phyloP scores from a whole-genome alignment of 331 rosid genomes.

The Quercus phellos region DNA sequence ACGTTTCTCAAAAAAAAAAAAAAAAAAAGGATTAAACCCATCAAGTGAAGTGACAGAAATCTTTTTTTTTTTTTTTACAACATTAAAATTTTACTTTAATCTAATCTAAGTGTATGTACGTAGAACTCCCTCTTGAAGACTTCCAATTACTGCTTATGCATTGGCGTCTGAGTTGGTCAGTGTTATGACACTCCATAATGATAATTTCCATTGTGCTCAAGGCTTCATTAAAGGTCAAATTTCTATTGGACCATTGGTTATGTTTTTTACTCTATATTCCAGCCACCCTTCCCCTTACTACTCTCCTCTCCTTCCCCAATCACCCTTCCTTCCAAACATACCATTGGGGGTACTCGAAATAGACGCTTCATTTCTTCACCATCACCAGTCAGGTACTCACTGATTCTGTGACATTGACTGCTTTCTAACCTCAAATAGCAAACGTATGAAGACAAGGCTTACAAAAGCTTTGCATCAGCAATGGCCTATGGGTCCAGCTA shows the following conservation, averaged over 20 bases:
- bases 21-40: not conserved
- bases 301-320: too few relatives aligned
- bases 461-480: not conserved
- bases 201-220: too few relatives aligned
- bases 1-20: not conserved
- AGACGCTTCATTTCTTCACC: not conserved
- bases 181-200: not conserved
- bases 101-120: accelerated
- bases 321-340: too few relatives aligned
- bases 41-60: conserved; percentile 12
- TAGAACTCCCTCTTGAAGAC: accelerated
- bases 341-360: not conserved
- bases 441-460: not conserved
- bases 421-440: not conserved
- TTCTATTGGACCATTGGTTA: not conserved
- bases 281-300: too few relatives aligned
- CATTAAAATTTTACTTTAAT: accelerated
- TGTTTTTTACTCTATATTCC: not conserved
- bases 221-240: not conserved
- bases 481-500: not conserved
- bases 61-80: not conserved
- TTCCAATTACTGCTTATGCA: not conserved
- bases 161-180: not conserved
- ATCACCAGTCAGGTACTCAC: not conserved
- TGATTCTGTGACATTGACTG: not conserved